phyloP scores from a whole-genome alignment of 108 stramenopile species.

The Nannochloropsis oceanica region DNA sequence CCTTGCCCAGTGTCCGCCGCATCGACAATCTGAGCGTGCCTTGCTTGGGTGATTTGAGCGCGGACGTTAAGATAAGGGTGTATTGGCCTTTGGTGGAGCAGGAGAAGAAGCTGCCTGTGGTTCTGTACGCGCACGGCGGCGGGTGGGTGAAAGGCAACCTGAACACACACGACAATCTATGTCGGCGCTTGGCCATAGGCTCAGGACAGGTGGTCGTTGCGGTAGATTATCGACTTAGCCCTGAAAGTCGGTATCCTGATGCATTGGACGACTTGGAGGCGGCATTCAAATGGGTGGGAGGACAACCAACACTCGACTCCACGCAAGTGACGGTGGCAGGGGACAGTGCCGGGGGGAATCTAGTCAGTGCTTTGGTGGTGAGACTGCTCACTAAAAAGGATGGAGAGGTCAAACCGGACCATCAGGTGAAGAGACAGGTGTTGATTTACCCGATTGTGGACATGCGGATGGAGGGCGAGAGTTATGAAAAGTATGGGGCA shows the following conservation, averaged over 20 bases:
- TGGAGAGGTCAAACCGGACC: neutral
- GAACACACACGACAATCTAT: neutral
- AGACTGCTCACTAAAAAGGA: neutral
- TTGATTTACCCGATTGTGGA: neutral
- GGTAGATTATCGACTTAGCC: neutral
- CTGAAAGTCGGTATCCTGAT: neutral
- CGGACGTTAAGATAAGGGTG: neutral
- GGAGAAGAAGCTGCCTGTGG: neutral
- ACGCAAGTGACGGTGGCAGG: neutral
- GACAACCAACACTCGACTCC: neutral
- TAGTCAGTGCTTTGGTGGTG: neutral
- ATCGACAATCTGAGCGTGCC: neutral
- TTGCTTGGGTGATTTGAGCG: neutral
- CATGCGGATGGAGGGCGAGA: neutral
- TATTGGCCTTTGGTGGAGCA: neutral
- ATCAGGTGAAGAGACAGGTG: neutral
- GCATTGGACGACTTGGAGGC: neutral
- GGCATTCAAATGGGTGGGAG: neutral
- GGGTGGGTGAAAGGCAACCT: neutral
- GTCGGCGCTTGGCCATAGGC: neutral
- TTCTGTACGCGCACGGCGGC: neutral
- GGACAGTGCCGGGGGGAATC: neutral
- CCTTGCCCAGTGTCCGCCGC: neutral
- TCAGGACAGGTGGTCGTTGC: neutral
- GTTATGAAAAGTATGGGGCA: neutral